phyloP scores from a whole-genome alignment of 371 early-diverging fungal genomes.

The Catenaria anguillulae region DNA sequence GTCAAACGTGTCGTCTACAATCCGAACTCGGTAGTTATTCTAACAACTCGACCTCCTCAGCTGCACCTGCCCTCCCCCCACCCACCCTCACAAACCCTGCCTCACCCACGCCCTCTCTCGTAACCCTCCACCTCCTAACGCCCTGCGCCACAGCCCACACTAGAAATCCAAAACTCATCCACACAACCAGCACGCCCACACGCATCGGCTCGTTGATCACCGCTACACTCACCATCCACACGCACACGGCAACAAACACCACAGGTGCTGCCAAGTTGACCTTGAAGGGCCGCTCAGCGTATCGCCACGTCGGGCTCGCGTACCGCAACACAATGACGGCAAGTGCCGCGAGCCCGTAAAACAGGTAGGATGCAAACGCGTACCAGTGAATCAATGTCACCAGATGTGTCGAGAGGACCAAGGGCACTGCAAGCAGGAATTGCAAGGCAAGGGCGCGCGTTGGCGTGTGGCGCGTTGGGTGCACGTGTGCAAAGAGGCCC shows the following conservation, averaged over 20 bases:
- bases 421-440: background rate
- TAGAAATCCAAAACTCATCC: background rate
- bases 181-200: background rate
- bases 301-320: background rate
- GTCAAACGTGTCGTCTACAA: too few species aligned
- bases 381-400: background rate
- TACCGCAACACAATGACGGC: constrained; percentile 1
- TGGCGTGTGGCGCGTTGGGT: background rate
- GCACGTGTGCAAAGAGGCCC: background rate
- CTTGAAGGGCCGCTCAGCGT: background rate
- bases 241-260: background rate
- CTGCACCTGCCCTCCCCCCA: too few species aligned
- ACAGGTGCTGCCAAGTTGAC: background rate
- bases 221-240: background rate
- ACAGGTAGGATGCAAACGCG: background rate
- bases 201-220: background rate
- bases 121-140: too few species aligned
- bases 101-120: too few species aligned
- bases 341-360: background rate
- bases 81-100: too few species aligned
- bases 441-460: background rate
- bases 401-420: background rate
- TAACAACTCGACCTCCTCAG: too few species aligned
- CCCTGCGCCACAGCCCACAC: background rate
- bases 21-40: too few species aligned